A percentile compares a stretch with the other conserved stretches of the same genome.
These are phyloP conservation scores for Agaricus bisporus DNA, from an alignment of 768 basidiomycete genomes.

Conservation along the genomic window DNA sequence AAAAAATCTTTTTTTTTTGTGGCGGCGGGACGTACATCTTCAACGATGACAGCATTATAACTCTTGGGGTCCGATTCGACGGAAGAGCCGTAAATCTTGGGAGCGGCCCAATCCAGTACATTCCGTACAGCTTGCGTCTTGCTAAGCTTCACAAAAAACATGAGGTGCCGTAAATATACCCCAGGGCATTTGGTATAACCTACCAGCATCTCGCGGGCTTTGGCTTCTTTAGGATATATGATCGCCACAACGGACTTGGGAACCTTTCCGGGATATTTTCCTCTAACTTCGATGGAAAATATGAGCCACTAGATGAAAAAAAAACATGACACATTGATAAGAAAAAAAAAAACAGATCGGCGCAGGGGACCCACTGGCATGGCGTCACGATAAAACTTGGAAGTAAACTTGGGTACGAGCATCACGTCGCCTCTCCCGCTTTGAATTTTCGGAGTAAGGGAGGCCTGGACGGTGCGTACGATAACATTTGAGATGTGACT, in stretches of 20 bases:
- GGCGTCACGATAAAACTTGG: neutral
- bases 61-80: slow-evolving; percentile 1
- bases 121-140: slow-evolving; percentile 3
- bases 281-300: slow-evolving; percentile 5
- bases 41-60: slow-evolving; percentile 7
- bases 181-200: neutral
- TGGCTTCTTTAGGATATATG: slow-evolving; percentile 7
- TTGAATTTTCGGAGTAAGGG: slow-evolving; percentile 5
- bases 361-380: slow-evolving; percentile 2
- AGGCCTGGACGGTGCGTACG: slow-evolving; percentile 7
- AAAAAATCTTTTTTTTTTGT: too few species aligned
- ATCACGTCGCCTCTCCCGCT: slow-evolving; percentile 3
- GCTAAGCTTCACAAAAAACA: neutral
- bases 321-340: neutral
- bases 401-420: slow-evolving; percentile 4
- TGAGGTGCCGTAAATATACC: neutral
- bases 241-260: slow-evolving; percentile 6
- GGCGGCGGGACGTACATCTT: slow-evolving; percentile 1
- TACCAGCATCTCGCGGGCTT: slow-evolving; percentile 5
- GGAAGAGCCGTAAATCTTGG: slow-evolving; percentile 9
- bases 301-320: slow-evolving; percentile 1
- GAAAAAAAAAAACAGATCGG: neutral
- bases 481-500: slow-evolving; percentile 9
- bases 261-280: slow-evolving; percentile 9
- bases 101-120: slow-evolving; percentile 10